Evolutionary conservation across 495 filamentous ascomycete genomes (phyloP), one percentile per base, ranked within the genome.

Genomic region (Clohesyomyces aquaticus): DNA sequence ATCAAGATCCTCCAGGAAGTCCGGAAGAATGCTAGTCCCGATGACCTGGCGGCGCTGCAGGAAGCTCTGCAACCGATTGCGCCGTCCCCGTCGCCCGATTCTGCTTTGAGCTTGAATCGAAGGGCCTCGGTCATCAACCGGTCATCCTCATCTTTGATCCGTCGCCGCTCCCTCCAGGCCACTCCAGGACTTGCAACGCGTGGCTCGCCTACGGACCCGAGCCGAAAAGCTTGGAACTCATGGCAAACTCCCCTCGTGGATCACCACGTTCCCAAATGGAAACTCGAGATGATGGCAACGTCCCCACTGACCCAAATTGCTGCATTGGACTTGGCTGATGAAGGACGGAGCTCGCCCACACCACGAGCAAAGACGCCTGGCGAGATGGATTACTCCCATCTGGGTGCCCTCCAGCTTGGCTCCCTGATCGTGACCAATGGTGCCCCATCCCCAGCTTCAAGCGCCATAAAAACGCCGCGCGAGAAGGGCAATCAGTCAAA

Each of bases 341-440:
- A 72, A 26, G 69, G 53, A 22, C 43, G 52, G 35, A 50, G 60
- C 18, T 62, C 62, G 8, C 54, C 67, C 18, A 49, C 51, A 23
- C 46, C 56, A n/a, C 63, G 74, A 23, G 66, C 69, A 1, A 49
- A 62, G 46, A 77, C 75, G 6, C 75, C 75, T 11, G 59, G 66
- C 11, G 74, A 77, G 11, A 65, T 71, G 55, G 68, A 66, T n/a
- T 72, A 71, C 61, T 58, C 69, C 16, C 71, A 70, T 16, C 60
- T 72, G 25, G 74, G 75, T 4, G 55, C 41, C n/a, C 63, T 73
- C 52, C 55, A 68, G 43, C 71, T 72, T 26, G 76, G 76, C n/a
- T 73, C 73, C 1, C 66, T 77, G 2, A 55, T 65, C 16, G 67
- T 77, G 12, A 77, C 73, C 18, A 77, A 77, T 52, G 76, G 76